Conservation (phyloP, 176 grass and related monocot species). For the Rhipidocladum racemiflorum region DNA sequence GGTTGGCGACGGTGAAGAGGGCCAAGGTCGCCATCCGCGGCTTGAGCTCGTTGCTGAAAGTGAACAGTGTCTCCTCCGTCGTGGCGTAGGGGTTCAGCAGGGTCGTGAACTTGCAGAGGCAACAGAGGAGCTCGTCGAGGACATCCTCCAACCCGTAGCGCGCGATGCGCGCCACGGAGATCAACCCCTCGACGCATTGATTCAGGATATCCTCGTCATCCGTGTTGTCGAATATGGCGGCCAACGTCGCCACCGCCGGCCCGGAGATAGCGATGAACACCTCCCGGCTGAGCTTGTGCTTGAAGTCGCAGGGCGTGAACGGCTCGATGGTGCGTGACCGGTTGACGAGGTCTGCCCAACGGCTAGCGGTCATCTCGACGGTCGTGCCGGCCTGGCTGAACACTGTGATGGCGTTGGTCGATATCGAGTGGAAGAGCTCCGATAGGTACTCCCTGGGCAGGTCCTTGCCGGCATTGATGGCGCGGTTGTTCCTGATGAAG, state of each 20-base stretch:
- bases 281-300: slow-evolving; percentile 78
- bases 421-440: slow-evolving; percentile 90
- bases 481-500: slow-evolving; percentile 92
- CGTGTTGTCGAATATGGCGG: slow-evolving; percentile 74
- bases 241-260: slow-evolving; percentile 59
- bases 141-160: slow-evolving; percentile 78
- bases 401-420: slow-evolving; percentile 67
- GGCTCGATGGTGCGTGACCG: slow-evolving; percentile 46
- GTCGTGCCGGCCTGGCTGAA: slow-evolving; percentile 30
- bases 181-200: slow-evolving; percentile 77
- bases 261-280: slow-evolving; percentile 72
- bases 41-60: slow-evolving; percentile 90
- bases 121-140: slow-evolving; percentile 87
- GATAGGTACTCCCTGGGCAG: slow-evolving; percentile 82
- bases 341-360: slow-evolving; percentile 71
- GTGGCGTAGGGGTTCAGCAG: slow-evolving; percentile 88
- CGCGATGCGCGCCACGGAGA: slow-evolving; percentile 68
- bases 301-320: slow-evolving; percentile 76
- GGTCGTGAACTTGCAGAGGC: slow-evolving; percentile 94
- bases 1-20: slow-evolving; percentile 90
- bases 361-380: slow-evolving; percentile 44
- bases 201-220: slow-evolving; percentile 78
- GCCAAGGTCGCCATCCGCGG: slow-evolving; percentile 80
- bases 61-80: slow-evolving; percentile 75
- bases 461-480: slow-evolving; percentile 69